Conservation (phyloP, 1,139 yeast genomes). For the Saccharomyces hybrid region DNA sequence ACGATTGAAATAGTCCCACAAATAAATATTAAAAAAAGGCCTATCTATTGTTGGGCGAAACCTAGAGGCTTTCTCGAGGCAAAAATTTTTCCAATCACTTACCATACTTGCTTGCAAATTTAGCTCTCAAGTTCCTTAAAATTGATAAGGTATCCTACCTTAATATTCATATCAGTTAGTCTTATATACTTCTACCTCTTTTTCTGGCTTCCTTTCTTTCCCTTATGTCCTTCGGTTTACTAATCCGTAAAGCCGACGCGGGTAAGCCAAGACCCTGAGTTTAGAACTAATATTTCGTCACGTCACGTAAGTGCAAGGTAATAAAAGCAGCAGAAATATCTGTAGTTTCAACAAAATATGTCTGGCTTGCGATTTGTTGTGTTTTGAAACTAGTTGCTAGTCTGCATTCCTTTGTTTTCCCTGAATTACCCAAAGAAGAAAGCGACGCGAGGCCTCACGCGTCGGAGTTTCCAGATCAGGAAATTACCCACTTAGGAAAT, state of each 20-base stretch:
- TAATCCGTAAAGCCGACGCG: background rate
- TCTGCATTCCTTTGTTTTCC: background rate
- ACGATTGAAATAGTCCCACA: constrained; percentile 57
- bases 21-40: constrained; percentile 54
- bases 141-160: background rate
- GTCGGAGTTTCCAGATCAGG: background rate
- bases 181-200: background rate
- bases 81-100: background rate
- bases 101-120: background rate
- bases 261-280: background rate
- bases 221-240: background rate
- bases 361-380: background rate
- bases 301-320: background rate
- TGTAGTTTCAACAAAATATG: background rate
- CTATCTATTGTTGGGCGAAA: constrained; percentile 42
- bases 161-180: background rate
- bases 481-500: background rate
- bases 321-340: background rate
- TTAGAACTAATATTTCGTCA: background rate
- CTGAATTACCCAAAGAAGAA: background rate
- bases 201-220: background rate
- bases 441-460: background rate
- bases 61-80: background rate
- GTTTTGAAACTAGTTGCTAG: background rate
- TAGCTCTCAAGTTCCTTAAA: background rate